phyloP scores from a whole-genome alignment of 1,284 basidiomycete species.

The Leccinum pachyderme region DNA sequence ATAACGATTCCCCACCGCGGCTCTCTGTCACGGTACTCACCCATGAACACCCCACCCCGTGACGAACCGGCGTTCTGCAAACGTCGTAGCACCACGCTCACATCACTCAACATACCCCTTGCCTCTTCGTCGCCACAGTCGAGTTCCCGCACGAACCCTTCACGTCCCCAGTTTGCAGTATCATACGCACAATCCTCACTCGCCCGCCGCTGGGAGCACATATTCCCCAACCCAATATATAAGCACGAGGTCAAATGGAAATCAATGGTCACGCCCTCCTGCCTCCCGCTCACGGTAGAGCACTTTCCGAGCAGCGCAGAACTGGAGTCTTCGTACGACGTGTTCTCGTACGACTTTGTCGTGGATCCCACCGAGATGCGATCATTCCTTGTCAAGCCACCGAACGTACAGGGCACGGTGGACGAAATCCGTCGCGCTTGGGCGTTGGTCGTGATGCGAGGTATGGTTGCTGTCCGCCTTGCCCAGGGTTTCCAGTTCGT shows the following conservation, averaged over 20 bases:
- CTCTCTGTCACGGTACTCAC: constrained; percentile 54
- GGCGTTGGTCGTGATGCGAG: constrained; percentile 86
- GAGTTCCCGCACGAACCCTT: constrained; percentile 58
- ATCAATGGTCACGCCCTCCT: constrained; percentile 79
- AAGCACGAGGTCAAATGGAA: constrained; percentile 94
- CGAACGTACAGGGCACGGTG: constrained; percentile 43
- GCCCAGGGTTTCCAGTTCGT: constrained; percentile 98
- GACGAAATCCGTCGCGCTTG: constrained; percentile 65
- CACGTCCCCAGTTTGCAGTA: constrained; percentile 53
- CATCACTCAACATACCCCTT: constrained; percentile 42
- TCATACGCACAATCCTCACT: constrained; percentile 67
- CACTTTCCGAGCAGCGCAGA: constrained; percentile 79
- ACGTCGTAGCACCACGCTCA: constrained; percentile 48
- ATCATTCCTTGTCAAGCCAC: constrained; percentile 76
- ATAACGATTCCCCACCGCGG: constrained; percentile 41
- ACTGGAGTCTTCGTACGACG: constrained; percentile 76
- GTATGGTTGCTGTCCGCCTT: constrained; percentile 90
- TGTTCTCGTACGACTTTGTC: constrained; percentile 79
- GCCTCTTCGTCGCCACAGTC: constrained; percentile 50
- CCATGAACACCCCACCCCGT: constrained; percentile 63
- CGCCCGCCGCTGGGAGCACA: constrained; percentile 86
- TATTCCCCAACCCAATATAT: constrained; percentile 73
- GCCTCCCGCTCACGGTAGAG: constrained; percentile 92
- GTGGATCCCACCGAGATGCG: constrained; percentile 75
- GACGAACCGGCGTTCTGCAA: constrained; percentile 57